phyloP scores from a whole-genome alignment of 805 yeast species.

The Vanderwaltozyma tropicalis region DNA sequence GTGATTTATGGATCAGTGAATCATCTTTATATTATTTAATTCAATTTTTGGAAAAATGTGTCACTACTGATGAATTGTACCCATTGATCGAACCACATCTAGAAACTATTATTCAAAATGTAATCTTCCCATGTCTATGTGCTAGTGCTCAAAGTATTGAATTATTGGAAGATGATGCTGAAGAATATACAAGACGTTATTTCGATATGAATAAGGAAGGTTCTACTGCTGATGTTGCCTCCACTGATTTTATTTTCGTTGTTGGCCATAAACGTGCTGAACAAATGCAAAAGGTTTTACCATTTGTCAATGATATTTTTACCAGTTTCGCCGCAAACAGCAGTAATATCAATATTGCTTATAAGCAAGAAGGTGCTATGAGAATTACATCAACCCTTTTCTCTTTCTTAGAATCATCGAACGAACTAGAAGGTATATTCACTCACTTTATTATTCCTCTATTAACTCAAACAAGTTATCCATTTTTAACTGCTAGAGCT shows the following conservation, averaged over 20 bases:
- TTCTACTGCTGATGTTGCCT: conserved; percentile 68
- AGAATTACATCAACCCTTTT: conserved; percentile 69
- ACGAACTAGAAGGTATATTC: conserved; percentile 58
- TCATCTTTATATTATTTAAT: conserved; percentile 56
- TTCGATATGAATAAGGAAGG: conserved; percentile 57
- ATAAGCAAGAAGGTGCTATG: conserved; percentile 72
- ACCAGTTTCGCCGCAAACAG: conserved; percentile 27
- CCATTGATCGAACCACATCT: conserved; percentile 51
- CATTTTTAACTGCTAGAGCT: conserved; percentile 64
- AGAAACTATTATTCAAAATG: conserved; percentile 52
- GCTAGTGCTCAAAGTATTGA: conserved; percentile 58
- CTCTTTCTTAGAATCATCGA: conserved; percentile 21
- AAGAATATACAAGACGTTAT: conserved; percentile 66
- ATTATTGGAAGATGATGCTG: conserved; percentile 69
- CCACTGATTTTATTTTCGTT: conserved; percentile 61
- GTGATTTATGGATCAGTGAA: conserved; percentile 51
- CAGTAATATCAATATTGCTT: conserved; percentile 34
- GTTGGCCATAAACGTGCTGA: conserved; percentile 47
- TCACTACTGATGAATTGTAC: conserved; percentile 51
- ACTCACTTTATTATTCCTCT: conserved; percentile 53
- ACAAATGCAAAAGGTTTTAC: conserved; percentile 43
- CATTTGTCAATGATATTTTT: conserved; percentile 45
- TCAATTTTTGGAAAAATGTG: conserved; percentile 52
- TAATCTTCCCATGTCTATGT: conserved; percentile 67
- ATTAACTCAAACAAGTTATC: conserved; percentile 40